These are phyloP conservation scores for Saturnispora saitoi DNA, from an alignment of 805 yeast genomes.

Conservation along the genomic window DNA sequence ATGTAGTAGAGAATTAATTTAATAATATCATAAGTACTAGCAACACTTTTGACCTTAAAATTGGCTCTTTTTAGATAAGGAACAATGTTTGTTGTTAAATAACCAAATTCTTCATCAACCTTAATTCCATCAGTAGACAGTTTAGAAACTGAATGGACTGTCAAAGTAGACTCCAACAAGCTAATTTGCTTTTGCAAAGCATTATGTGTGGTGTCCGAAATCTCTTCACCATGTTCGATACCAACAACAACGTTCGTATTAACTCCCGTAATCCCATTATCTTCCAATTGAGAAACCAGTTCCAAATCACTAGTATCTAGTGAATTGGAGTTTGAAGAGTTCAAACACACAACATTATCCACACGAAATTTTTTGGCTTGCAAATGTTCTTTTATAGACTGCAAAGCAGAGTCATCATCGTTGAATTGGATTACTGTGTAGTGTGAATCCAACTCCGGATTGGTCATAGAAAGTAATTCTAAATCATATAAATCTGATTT, in stretches of 20 bases:
- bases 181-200: background rate
- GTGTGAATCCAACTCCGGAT: conserved; percentile 8
- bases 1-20: conserved; percentile 3
- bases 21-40: background rate
- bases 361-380: background rate
- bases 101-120: background rate
- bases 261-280: background rate
- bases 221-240: background rate
- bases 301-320: conserved; percentile 9
- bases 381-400: background rate
- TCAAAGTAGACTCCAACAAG: background rate
- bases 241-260: background rate
- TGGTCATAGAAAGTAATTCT: conserved; percentile 1
- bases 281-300: background rate
- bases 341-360: conserved; percentile 7
- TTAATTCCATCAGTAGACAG: background rate
- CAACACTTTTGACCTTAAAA: conserved; percentile 5
- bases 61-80: conserved; percentile 5
- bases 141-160: background rate
- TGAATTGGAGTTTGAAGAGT: conserved; percentile 3
- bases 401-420: background rate
- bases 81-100: background rate
- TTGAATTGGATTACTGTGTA: background rate
- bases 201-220: background rate
- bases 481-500: background rate